phyloP scores from a whole-genome alignment of 1,284 basidiomycete genomes.

The Ustilago cynodontis region DNA sequence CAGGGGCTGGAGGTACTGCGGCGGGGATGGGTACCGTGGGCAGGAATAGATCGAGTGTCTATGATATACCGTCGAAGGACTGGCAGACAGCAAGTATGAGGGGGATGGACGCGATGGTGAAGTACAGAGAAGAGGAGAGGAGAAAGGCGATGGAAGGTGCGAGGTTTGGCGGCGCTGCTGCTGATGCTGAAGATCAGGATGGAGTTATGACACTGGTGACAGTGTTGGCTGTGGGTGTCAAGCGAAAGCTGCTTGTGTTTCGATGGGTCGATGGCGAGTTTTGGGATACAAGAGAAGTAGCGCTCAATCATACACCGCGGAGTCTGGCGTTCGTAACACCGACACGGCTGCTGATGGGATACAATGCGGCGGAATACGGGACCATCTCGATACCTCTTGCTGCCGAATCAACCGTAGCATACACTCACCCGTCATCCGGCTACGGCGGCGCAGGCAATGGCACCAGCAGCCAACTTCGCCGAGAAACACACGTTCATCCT shows the following conservation, averaged over 20 bases:
- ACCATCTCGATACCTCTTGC: conserved; percentile 76
- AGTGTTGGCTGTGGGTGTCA: conserved; percentile 84
- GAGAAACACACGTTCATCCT: conserved; percentile 43
- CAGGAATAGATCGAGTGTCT: conserved; percentile 43
- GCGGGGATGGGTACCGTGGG: conserved; percentile 11
- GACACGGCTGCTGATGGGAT: conserved; percentile 80
- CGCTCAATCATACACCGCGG: conserved; percentile 86
- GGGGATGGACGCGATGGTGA: conserved; percentile 55
- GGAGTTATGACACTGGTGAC: conserved; percentile 73
- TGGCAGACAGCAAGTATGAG: conserved; percentile 55
- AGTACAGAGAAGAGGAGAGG: conserved; percentile 47
- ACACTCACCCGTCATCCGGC: conserved; percentile 41
- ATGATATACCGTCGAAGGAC: conserved; percentile 33
- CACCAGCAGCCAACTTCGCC: conserved; percentile 25
- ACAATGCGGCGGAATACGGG: conserved; percentile 79
- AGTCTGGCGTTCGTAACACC: conserved; percentile 78
- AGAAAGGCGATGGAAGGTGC: conserved; percentile 51
- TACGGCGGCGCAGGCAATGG: conserved; percentile 16
- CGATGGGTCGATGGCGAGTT: conserved; percentile 84
- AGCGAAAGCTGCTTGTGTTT: conserved; percentile 85
- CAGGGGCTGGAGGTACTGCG: conserved; percentile 4
- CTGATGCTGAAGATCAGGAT: conserved; percentile 36
- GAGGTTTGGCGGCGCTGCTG: conserved; percentile 40
- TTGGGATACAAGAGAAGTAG: conserved; percentile 80
- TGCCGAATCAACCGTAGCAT: conserved; percentile 47